Conservation (phyloP, 2,329 filamentous ascomycete genomes). For the Clonostachys sp. region DNA sequence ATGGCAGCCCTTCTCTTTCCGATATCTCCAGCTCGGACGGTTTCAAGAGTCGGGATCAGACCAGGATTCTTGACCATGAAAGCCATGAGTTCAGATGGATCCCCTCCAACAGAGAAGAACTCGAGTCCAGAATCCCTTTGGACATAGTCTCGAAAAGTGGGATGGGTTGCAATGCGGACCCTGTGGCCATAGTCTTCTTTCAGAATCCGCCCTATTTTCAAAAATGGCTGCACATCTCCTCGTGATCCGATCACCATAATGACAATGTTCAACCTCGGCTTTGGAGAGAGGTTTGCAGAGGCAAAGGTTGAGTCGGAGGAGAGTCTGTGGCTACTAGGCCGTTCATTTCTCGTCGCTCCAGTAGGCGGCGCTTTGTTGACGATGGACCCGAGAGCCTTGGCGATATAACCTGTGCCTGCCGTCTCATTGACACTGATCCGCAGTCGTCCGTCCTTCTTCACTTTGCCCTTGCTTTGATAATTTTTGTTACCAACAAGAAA, state of each 20-base stretch:
- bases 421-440: constrained; percentile 70
- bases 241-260: constrained; percentile 80
- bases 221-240: constrained; percentile 77
- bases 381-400: constrained; percentile 66
- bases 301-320: constrained; percentile 11
- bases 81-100: constrained; percentile 77
- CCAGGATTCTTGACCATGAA: constrained; percentile 87
- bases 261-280: constrained; percentile 67
- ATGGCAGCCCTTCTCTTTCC: constrained; percentile 62
- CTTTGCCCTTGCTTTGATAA: constrained; percentile 59
- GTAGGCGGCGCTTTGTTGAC: constrained; percentile 30
- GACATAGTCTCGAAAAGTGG: constrained; percentile 71
- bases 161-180: constrained; percentile 75
- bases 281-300: constrained; percentile 22
- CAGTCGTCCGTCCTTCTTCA: constrained; percentile 66
- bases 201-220: constrained; percentile 69
- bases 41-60: constrained; percentile 69
- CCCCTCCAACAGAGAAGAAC: constrained; percentile 76
- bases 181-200: constrained; percentile 69
- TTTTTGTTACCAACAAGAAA: constrained; percentile 61
- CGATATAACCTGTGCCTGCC: constrained; percentile 64
- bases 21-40: constrained; percentile 70
- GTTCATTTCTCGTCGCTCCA: background rate
- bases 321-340: constrained; percentile 4
- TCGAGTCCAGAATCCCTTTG: constrained; percentile 69